Percentiles rank a stretch among this genome's conserved stretches.
phyloP scores from a whole-genome alignment of 257 asterid species.

The Paulownia fortunei region DNA sequence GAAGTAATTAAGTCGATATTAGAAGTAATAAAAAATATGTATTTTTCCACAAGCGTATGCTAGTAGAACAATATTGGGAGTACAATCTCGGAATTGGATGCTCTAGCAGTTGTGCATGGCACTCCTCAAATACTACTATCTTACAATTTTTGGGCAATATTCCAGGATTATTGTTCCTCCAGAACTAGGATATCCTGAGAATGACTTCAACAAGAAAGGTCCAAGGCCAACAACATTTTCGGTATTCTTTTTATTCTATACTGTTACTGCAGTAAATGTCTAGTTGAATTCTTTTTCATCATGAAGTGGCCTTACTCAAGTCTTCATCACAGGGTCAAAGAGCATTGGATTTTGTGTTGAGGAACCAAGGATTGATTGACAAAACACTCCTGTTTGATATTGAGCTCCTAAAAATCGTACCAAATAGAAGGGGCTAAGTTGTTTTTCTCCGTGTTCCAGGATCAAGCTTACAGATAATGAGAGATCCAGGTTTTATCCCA shows the following conservation, averaged over 20 bases:
- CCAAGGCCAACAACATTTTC: slow-evolving; percentile 97
- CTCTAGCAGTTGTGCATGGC: not conserved
- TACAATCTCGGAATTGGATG: slow-evolving; percentile 1
- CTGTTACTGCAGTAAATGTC: not conserved
- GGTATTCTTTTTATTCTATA: slow-evolving; percentile 48
- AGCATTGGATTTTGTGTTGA: slow-evolving; percentile 89
- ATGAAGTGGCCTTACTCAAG: slow-evolving; percentile 11
- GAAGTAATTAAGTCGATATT: not conserved
- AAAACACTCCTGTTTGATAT: slow-evolving; percentile 94
- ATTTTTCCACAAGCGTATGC: not conserved
- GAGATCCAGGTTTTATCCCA: not conserved
- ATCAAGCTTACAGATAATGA: not conserved
- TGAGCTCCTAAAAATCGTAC: slow-evolving; percentile 81
- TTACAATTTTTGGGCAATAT: slow-evolving; percentile 28
- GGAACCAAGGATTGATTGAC: slow-evolving; percentile 95
- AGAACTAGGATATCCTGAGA: slow-evolving; percentile 92
- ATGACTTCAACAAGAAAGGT: slow-evolving; percentile 94
- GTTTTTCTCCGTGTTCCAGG: not conserved
- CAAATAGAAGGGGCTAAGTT: slow-evolving; percentile 57
- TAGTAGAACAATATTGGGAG: not conserved
- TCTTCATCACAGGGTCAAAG: slow-evolving; percentile 82
- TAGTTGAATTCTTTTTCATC: not conserved
- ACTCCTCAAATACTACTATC: not conserved
- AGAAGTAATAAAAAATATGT: not conserved
- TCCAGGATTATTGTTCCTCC: slow-evolving; percentile 94